Evolutionary conservation across 331 rosid genomes (phyloP).

Genomic region (Malus hybrid): DNA sequence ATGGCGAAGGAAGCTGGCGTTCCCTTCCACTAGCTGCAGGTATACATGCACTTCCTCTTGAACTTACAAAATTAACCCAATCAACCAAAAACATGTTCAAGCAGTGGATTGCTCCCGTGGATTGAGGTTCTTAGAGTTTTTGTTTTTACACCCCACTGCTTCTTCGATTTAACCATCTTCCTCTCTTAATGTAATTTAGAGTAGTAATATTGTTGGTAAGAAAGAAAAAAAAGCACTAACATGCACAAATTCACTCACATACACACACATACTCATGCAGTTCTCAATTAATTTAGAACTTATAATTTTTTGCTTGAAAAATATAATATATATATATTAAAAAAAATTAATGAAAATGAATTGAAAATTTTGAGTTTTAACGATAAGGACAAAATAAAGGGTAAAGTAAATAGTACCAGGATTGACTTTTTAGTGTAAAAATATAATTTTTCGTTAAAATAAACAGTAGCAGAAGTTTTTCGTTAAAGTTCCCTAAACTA

Average conservation of each 20-base stretch:
- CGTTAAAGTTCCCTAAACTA: too few species aligned
- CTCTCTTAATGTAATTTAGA: neutral
- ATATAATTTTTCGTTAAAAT: too few species aligned
- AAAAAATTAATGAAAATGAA: too few species aligned
- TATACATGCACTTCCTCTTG: neutral
- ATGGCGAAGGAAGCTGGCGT: slow-evolving; percentile 64
- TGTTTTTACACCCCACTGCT: too few species aligned
- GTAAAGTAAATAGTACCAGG: too few species aligned
- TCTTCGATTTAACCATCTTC: neutral
- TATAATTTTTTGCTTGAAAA: neutral
- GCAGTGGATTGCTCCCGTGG: neutral
- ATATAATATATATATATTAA: neutral
- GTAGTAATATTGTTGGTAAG: neutral
- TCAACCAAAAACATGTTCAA: neutral
- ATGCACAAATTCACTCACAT: neutral
- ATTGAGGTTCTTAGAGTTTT: too few species aligned
- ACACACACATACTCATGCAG: neutral
- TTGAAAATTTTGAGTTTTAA: too few species aligned
- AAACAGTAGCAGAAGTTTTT: too few species aligned
- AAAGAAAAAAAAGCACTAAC: too few species aligned
- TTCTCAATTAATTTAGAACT: neutral
- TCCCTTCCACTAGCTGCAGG: slow-evolving; percentile 68
- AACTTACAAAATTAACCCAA: neutral
- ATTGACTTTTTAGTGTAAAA: too few species aligned
- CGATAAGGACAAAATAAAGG: too few species aligned